phyloP scores from a whole-genome alignment of 371 early-diverging fungal species.

The Blyttiomyces sp. region DNA sequence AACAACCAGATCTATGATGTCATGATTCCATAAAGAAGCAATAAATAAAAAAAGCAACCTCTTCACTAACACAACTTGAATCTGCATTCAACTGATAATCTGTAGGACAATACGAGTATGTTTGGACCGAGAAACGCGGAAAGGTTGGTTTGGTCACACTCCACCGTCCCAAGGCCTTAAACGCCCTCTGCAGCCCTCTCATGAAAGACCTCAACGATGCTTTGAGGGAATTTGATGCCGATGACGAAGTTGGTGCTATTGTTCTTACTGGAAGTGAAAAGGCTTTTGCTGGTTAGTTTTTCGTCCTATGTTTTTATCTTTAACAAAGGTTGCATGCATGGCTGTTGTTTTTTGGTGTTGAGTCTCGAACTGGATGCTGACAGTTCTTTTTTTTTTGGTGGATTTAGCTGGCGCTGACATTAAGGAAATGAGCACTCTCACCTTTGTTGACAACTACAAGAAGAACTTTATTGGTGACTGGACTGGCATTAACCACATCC shows the following conservation, averaged over 20 bases:
- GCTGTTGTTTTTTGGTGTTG: not conserved
- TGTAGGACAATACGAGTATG: slow-evolving; percentile 64
- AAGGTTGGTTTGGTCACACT: slow-evolving; percentile 86
- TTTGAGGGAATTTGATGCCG: slow-evolving; percentile 73
- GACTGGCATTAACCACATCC: slow-evolving; percentile 83
- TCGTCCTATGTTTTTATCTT: not conserved
- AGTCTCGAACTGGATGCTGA: not conserved
- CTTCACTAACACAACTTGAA: too few relatives aligned
- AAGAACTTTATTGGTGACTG: slow-evolving; percentile 91
- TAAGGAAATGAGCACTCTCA: slow-evolving; percentile 92
- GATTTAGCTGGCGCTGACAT: slow-evolving; percentile 94
- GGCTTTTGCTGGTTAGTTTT: slow-evolving; percentile 84
- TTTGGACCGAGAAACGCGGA: slow-evolving; percentile 75
- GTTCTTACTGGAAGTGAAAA: slow-evolving; percentile 94
- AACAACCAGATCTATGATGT: too few relatives aligned
- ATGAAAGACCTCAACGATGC: slow-evolving; percentile 90
- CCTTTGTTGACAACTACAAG: slow-evolving; percentile 83
- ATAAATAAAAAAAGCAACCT: too few relatives aligned
- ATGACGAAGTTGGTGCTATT: slow-evolving; percentile 80
- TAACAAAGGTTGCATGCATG: not conserved
- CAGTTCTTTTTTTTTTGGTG: not conserved
- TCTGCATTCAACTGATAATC: too few relatives aligned
- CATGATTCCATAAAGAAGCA: too few relatives aligned
- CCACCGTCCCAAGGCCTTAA: slow-evolving; percentile 94
- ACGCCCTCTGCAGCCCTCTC: slow-evolving; percentile 91